Evolutionary conservation across 768 basidiomycete species (phyloP), one percentile per base, ranked within the genome.

Genomic region (Hemileccinum impolitum): DNA sequence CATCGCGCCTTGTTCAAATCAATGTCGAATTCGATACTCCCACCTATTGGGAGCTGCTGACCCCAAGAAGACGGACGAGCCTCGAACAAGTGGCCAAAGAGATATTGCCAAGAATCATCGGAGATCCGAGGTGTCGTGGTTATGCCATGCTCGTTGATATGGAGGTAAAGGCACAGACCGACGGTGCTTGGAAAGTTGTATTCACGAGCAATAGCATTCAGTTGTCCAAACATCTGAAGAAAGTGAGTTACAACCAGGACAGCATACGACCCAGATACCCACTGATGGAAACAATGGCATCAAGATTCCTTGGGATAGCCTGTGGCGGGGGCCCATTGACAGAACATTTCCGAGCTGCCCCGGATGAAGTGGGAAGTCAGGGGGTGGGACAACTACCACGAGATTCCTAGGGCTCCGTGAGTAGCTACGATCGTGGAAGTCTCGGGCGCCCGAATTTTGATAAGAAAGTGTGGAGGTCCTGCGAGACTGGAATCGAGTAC

Each of bases 21-120:
- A 39, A 94, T 78, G 67, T 94, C 92, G 63, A 94, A 93, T 67
- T 94, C 91, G 25, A 95, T 77, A 25, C 78, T 82, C 5, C 89
- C 93, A 38, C 80, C 75, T 48, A 94, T 84, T 0, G 88, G 84
- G 17, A 78, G 60, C 43, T 72, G 73, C 19, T 65, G 63, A 50
- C 71, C 52, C 37, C 61, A 53, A 4, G 64, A 48, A 17, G 66
- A 57, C 18, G 66, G 50, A 19, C 70, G 65, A 34, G 73, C 54
- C 28, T 83, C 79, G 37, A 81, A 74, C 51, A 81, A 69, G 60
- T 84, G 79, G 34, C 69, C 70, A 85, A 87, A 92, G 2, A 92
- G 72, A 28, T 80, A 67, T 45, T 76, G 75, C 90, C 90, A 93
- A 9, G 78, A 76, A 47, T 88, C 88, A 47, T 90, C 87, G 7